phyloP scores from a whole-genome alignment of 768 basidiomycete species.

The Peribolospora kevripleyi region DNA sequence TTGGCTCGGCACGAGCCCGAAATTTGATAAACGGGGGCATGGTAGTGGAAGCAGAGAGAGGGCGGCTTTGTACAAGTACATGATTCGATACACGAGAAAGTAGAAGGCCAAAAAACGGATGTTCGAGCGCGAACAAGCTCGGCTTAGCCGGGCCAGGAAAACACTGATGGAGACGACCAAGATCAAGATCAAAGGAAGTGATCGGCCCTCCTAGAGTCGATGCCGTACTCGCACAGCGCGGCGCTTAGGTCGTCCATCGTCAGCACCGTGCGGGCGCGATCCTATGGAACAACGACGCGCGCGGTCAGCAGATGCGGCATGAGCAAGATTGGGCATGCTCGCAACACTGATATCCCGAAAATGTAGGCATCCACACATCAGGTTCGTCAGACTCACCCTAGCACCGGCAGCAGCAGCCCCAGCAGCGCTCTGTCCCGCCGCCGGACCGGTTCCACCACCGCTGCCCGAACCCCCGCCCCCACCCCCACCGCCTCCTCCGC shows the following conservation, averaged over 20 bases:
- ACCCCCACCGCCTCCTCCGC: slow-evolving; percentile 28
- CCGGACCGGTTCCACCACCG: background rate
- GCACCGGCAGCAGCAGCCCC: slow-evolving; percentile 19
- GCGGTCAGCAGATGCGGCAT: background rate
- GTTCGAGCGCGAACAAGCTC: no score
- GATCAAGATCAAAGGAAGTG: slow-evolving; percentile 41
- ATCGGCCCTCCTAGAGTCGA: slow-evolving; percentile 78
- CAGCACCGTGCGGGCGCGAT: slow-evolving; percentile 62
- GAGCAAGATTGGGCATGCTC: background rate
- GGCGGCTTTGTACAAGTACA: no score
- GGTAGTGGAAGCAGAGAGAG: no score
- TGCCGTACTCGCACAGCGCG: slow-evolving; percentile 85
- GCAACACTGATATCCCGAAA: background rate
- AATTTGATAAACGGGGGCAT: no score
- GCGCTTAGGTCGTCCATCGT: slow-evolving; percentile 93
- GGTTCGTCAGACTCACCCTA: slow-evolving; percentile 28
- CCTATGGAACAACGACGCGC: slow-evolving; percentile 9
- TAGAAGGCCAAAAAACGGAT: no score
- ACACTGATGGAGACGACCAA: background rate
- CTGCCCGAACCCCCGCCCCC: background rate
- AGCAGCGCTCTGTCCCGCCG: slow-evolving; percentile 7
- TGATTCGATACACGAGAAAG: no score
- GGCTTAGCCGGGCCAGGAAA: no score
- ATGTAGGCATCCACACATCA: background rate
- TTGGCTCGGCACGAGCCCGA: no score